A percentile compares a stretch with the other conserved stretches of the same genome.
Conservation (phyloP, 2,329 filamentous ascomycete species). For the Cryphonectria naterciae region DNA sequence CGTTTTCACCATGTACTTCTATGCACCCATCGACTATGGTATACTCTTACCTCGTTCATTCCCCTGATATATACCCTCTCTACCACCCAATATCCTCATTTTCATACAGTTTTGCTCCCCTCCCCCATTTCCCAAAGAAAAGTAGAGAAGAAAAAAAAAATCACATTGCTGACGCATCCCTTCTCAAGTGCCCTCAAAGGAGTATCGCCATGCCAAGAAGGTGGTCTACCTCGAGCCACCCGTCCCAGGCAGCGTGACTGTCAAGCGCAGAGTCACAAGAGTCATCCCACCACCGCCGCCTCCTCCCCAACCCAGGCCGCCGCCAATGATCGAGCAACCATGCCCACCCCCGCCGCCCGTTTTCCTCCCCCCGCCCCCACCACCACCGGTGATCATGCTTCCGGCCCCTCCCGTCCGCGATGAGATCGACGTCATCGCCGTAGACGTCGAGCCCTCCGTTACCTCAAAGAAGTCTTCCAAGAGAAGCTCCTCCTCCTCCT, state of each 20-base stretch:
- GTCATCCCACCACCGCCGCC: slow-evolving; percentile 42
- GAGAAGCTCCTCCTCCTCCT: slow-evolving; percentile 18
- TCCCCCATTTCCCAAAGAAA: not conserved
- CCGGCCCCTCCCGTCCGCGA: slow-evolving; percentile 31
- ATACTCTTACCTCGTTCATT: slow-evolving; percentile 2
- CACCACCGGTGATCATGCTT: slow-evolving; percentile 30
- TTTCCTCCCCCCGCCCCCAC: slow-evolving; percentile 30
- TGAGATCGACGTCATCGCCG: slow-evolving; percentile 37
- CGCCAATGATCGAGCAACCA: slow-evolving; percentile 30
- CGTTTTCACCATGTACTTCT: slow-evolving; percentile 26
- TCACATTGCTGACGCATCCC: slow-evolving; percentile 1
- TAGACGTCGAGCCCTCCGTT: slow-evolving; percentile 35
- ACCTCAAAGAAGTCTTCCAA: slow-evolving; percentile 16
- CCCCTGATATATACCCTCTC: not conserved
- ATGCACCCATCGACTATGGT: slow-evolving; percentile 23
- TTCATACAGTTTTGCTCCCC: not conserved
- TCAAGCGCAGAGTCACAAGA: slow-evolving; percentile 44
- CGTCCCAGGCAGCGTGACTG: slow-evolving; percentile 43
- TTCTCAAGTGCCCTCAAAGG: slow-evolving; percentile 18
- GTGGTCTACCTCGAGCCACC: slow-evolving; percentile 48
- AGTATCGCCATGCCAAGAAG: slow-evolving; percentile 42
- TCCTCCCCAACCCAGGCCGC: slow-evolving; percentile 35
- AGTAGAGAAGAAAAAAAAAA: not conserved
- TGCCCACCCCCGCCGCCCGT: slow-evolving; percentile 31
- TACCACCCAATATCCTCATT: too few species aligned